Base-by-base conservation (phyloP, 495 filamentous ascomycete species). In the Apiosordaria backusii region DNA sequence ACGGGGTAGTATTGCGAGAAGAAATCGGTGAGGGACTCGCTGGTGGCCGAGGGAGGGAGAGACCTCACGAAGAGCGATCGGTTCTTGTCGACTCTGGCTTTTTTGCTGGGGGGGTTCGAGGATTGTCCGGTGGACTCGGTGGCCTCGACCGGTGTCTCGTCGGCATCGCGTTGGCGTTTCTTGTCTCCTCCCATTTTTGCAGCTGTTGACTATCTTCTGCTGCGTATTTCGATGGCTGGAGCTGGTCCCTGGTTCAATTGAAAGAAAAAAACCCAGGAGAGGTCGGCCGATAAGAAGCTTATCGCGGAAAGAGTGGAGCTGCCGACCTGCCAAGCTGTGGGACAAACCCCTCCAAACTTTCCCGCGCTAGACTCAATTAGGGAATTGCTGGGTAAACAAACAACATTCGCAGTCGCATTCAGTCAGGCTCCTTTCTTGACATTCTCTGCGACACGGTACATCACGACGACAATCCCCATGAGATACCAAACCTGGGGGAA, bases 1-100 rank as follows among this genome's bases (percentile, higher is more conserved):
- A 98, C 84, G 23, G 96, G 92, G 74, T 92, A 97, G 62, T 89
- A 88, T 76, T 97, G 87, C 4, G 95, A 99, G 78, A 99, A 99
- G 77, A 90, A 87, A 66, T 90, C 87, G 54, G 92, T 89, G 35
- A 99, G 84, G 53, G 81, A 82, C 65, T 97, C 93, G 72, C 87
- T 88, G n/a, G 96, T 97, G 18, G 87, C 86, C 22, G 82, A 85
- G 52, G 87, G 81, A 7, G 92, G 88, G 50, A 99, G 85, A 29
- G 90, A 93, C 70, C 93, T 89, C 68, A 99, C 88, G 80, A 98
- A 99, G 67, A 99, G 86, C 13, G 92, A 90, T 61, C 88, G 82
- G 63, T 87, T 80, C 61, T 78, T 77, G 25, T 82, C 81, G 58
- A 80, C 72, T 59, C 78, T 74, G 22, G 79, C 71, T 65, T 82